A percentile compares a stretch with the other conserved stretches of the same genome.
Conservation (phyloP, 2,329 filamentous ascomycete species). For the Colletotrichum destructivum region DNA sequence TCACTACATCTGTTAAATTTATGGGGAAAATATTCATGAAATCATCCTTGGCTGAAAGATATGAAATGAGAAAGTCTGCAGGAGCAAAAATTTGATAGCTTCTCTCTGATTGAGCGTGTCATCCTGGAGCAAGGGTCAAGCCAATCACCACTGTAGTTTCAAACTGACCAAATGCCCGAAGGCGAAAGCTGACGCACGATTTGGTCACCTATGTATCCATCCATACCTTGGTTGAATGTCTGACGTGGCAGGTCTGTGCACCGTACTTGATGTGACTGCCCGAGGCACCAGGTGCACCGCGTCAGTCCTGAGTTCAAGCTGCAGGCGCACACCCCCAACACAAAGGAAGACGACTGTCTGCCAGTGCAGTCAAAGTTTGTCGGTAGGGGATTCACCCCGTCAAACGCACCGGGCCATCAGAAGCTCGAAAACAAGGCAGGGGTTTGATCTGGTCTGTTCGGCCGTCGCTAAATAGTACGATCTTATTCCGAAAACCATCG, state of each 20-base stretch:
- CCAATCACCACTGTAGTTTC: slow-evolving; percentile 57
- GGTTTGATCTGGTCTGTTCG: not conserved
- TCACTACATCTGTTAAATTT: not conserved
- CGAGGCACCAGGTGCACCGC: not conserved
- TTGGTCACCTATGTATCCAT: not conserved
- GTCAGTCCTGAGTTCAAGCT: not conserved
- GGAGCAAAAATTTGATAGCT: slow-evolving; percentile 63
- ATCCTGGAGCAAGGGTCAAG: slow-evolving; percentile 93
- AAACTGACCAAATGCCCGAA: slow-evolving; percentile 51
- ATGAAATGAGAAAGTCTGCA: slow-evolving; percentile 46
- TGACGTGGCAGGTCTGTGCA: too few species aligned
- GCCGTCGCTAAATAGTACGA: not conserved
- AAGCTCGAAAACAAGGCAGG: not conserved
- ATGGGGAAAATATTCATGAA: not conserved
- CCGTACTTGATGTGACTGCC: not conserved
- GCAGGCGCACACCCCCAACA: not conserved
- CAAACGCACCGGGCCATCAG: not conserved
- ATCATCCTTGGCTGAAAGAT: too few species aligned
- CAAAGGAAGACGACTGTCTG: not conserved
- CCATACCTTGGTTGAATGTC: too few species aligned
- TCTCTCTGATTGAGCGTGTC: slow-evolving; percentile 90
- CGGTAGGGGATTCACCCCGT: slow-evolving; percentile 14
- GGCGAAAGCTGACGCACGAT: slow-evolving; percentile 28
- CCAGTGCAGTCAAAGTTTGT: slow-evolving; percentile 4
- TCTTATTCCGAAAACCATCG: not conserved